Evolutionary conservation across 441 rosid genomes (phyloP).

Genomic region (Rhodomyrtus psidioides): DNA sequence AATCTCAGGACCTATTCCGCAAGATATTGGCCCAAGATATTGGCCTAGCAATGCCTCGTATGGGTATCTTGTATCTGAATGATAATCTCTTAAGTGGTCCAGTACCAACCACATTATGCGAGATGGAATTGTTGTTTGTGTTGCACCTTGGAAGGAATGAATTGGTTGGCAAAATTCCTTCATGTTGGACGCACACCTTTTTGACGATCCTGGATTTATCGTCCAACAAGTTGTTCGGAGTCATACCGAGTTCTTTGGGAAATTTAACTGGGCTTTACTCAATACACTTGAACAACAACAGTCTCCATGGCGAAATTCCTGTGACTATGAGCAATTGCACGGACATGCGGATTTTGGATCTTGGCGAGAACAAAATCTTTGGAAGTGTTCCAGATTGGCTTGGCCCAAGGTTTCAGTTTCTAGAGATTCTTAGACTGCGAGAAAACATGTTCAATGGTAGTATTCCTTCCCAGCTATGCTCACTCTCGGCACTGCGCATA

Average conservation of each 20-base stretch:
- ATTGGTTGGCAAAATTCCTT: neutral
- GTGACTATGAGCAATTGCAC: neutral
- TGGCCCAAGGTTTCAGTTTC: neutral
- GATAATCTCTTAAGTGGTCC: neutral
- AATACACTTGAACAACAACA: neutral
- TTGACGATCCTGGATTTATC: neutral
- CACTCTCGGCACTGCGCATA: neutral
- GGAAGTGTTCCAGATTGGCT: neutral
- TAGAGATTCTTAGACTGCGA: neutral
- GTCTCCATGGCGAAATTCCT: neutral
- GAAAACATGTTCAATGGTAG: neutral
- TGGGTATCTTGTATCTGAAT: neutral
- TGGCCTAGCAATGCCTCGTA: accelerated
- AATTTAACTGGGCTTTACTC: accelerated
- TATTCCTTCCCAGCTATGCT: neutral
- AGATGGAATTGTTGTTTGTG: neutral
- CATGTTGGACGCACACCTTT: accelerated
- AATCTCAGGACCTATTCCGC: neutral
- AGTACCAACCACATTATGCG: neutral
- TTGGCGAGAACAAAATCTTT: neutral
- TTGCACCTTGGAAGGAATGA: neutral
- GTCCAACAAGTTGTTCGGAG: neutral
- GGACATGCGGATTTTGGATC: neutral
- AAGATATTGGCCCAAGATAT: neutral
- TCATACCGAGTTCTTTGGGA: neutral